Conservation (phyloP, 768 basidiomycete genomes). For the Leccinum obscurum region DNA sequence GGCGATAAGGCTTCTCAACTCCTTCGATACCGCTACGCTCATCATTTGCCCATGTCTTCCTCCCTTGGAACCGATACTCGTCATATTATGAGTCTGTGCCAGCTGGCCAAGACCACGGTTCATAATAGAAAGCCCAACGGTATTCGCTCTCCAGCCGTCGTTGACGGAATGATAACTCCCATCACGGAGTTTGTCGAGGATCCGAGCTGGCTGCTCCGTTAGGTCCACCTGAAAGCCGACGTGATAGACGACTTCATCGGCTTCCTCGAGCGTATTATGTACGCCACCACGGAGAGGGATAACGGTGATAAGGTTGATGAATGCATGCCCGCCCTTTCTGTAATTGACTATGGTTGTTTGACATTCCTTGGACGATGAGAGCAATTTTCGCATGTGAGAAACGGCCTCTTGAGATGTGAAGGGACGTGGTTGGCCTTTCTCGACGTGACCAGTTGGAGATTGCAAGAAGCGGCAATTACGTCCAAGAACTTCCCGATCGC, state of each 20-base stretch:
- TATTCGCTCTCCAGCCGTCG: slow-evolving; percentile 36
- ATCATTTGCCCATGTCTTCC: slow-evolving; percentile 29
- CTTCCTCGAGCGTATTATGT: slow-evolving; percentile 46
- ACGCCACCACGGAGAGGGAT: slow-evolving; percentile 78
- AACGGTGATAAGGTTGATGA: slow-evolving; percentile 90
- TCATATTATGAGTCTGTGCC: slow-evolving; percentile 19
- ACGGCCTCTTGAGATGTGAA: slow-evolving; percentile 67
- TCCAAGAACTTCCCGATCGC: slow-evolving; percentile 75
- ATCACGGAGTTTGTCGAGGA: slow-evolving; percentile 74
- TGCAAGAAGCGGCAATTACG: slow-evolving; percentile 92
- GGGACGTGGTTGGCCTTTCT: slow-evolving; percentile 53
- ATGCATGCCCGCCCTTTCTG: slow-evolving; percentile 77
- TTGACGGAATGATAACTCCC: slow-evolving; percentile 72
- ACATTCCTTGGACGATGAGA: slow-evolving; percentile 79
- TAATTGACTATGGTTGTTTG: slow-evolving; percentile 90
- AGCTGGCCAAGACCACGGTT: slow-evolving; percentile 13
- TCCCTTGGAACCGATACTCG: slow-evolving; percentile 21
- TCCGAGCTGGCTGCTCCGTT: slow-evolving; percentile 80
- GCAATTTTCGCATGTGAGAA: slow-evolving; percentile 62
- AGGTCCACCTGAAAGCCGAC: slow-evolving; percentile 98
- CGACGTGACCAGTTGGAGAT: slow-evolving; percentile 61
- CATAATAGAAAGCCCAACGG: background rate
- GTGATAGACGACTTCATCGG: slow-evolving; percentile 76
- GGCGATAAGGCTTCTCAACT: slow-evolving; percentile 49
- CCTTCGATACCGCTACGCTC: slow-evolving; percentile 47